Evolutionary conservation across 2,329 filamentous ascomycete species (phyloP), one percentile per base, ranked within the genome.

Genomic region (Pestalotiopsis sp.): DNA sequence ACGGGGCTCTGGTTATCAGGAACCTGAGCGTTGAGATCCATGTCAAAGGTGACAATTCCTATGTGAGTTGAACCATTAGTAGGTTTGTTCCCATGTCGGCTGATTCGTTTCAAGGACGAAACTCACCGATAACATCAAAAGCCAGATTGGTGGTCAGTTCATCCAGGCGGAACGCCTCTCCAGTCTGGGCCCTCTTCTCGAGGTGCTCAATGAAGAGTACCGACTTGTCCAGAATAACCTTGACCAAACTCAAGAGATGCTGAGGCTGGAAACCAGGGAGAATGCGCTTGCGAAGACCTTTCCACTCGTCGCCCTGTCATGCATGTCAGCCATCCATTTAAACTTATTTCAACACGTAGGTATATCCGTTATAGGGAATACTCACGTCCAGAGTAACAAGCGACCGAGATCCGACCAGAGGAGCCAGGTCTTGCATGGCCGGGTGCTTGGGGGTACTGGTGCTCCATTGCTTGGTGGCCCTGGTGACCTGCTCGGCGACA

Each of bases 121-220:
- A 52, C 65, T 58, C 20, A 66, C 70, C 70, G 61, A 72, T 72
- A 7, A 70, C 64, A 38, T 70, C 68, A 22, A 72, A 70, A 4
- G 70, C 69, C 38, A 72, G 60, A 56, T 70, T 69, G 2, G 65
- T 68, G 48, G 65, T 67, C 6, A 69, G 39, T 5, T 65, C 22
- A n/a, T 66, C 55, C 13, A 72, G 66, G 20, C 57, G 52, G 55
- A 70, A 70, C 48, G 70, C 66, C 13, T 67, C 57, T 20, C 67
- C 69, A 10, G 67, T 35, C 4, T 48, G 6, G 24, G 66, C 57
- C 6, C 64, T 26, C 14, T 40, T 20, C 26, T 71, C 68, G 9
- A 72, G 68, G 30, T 60, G 61, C 6, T 68, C 44, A 10, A 72
- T 26, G 30, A 72, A 72, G 24, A 64, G 35, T 10, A 68, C 35